Evolutionary conservation across 257 asterid genomes (phyloP).

Genomic region (Haberlea rhodopensis): DNA sequence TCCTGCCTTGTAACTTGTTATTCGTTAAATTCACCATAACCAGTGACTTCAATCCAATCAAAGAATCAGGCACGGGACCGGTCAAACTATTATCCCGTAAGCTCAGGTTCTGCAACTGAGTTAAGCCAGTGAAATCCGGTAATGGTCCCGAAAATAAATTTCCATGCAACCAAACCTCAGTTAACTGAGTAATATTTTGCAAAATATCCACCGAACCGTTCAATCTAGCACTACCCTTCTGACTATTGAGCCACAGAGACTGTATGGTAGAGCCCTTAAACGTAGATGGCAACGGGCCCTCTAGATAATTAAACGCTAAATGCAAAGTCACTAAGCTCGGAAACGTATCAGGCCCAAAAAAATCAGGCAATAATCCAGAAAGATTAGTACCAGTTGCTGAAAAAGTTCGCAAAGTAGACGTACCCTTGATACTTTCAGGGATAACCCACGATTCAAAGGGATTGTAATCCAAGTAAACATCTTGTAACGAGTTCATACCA

Average conservation of each 20-base stretch:
- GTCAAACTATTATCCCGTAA: slow-evolving; percentile 43
- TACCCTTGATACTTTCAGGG: slow-evolving; percentile 32
- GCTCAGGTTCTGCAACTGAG: slow-evolving; percentile 32
- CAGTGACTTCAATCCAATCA: slow-evolving; percentile 25
- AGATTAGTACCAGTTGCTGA: slow-evolving; percentile 37
- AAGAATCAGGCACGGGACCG: slow-evolving; percentile 41
- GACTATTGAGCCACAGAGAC: slow-evolving; percentile 39
- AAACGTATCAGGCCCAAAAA: slow-evolving; percentile 29
- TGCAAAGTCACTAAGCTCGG: slow-evolving; percentile 28
- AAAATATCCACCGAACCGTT: slow-evolving; percentile 32
- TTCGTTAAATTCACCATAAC: slow-evolving; percentile 43
- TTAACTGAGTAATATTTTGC: slow-evolving; percentile 34
- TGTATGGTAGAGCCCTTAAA: slow-evolving; percentile 31
- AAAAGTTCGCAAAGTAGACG: slow-evolving; percentile 26
- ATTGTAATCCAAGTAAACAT: slow-evolving; percentile 36
- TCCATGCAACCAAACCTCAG: slow-evolving; percentile 38
- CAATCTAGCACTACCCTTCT: slow-evolving; percentile 20
- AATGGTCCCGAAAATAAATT: slow-evolving; percentile 39
- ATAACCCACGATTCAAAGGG: slow-evolving; percentile 36
- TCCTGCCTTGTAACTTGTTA: slow-evolving; percentile 44
- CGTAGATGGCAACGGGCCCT: slow-evolving; percentile 38
- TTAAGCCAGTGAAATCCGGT: slow-evolving; percentile 37
- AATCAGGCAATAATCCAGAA: slow-evolving; percentile 38
- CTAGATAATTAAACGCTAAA: slow-evolving; percentile 36
- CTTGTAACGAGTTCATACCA: slow-evolving; percentile 39